Conservation (phyloP, 257 asterid genomes). For the Gynochthodes officinalis region DNA sequence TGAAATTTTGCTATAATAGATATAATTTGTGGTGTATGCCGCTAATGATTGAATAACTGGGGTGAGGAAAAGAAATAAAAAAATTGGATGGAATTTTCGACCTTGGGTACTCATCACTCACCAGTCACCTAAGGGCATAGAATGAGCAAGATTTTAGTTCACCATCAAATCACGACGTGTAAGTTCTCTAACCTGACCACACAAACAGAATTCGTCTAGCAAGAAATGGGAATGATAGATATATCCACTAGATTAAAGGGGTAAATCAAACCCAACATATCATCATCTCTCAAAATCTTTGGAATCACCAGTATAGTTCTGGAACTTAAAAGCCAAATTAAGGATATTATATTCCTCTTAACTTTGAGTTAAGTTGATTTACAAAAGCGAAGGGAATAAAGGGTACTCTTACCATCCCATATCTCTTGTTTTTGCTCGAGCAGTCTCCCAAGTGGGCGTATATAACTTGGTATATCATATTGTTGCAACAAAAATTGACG, state of each 20-base stretch:
- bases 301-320: neutral
- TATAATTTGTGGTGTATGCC: no score
- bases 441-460: neutral
- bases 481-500: no score
- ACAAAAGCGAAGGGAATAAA: neutral
- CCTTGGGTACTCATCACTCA: no score
- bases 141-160: no score
- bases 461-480: no score
- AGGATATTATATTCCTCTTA: neutral
- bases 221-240: neutral
- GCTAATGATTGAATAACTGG: no score
- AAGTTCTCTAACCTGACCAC: neutral
- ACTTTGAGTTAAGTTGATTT: neutral
- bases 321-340: neutral
- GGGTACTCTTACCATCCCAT: no score
- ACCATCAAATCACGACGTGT: neutral
- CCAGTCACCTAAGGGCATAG: no score
- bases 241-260: neutral
- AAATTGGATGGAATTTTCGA: no score
- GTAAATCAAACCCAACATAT: neutral
- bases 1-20: no score
- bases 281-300: neutral
- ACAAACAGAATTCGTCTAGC: neutral
- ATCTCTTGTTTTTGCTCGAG: no score
- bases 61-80: no score